Evolutionary conservation across 2,329 filamentous ascomycete genomes (phyloP), one percentile per base, ranked within the genome.

Genomic region (Botryotinia calthae): DNA sequence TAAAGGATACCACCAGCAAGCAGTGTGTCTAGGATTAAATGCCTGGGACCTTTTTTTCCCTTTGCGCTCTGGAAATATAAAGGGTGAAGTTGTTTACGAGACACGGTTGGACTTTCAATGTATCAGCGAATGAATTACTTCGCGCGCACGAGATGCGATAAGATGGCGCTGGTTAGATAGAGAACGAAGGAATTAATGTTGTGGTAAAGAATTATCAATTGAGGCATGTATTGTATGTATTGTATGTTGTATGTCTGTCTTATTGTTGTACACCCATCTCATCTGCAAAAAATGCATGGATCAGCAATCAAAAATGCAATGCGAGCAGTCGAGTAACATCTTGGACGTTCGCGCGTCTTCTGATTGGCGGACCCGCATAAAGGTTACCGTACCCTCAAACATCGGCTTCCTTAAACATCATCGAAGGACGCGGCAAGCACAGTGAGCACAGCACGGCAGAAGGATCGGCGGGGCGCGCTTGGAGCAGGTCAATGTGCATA

Each of bases 271-370:
- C 34, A 25, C 25, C 34, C 59, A 42, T 58, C 54, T 18, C 54
- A 58, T 61, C 58, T 61, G 59, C 59, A 65, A n/a, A 65, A 65
- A 48, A 48, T 31, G 44, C 63, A 66, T 66, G 64, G 64, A 51
- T 66, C 31, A 51, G 28, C 59, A 42, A 42, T 28, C 16, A 44
- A 46, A 44, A 46, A 64, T 64, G 62, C 62, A 64, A 64, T 64
- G 62, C 62, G 62, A 44, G 62, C 42, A 31, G n/a, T n/a, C 62
- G 62, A 64, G 40, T 44, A 31, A 28, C 46, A 66, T 66, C 1
- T 51, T 34, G 46, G 9, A 22, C 61, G 25, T 46, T 34, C 34
- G 25, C 12, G 10, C 5, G 3, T 4, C 7, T 37, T 40, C 1
- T 66, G 44, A 66, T 66, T 66, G 64, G 64, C 40, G 14, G 63